These are phyloP conservation scores for Haplosporangium sp. DNA, from an alignment of 371 early-diverging fungal species.

Conservation along the genomic window DNA sequence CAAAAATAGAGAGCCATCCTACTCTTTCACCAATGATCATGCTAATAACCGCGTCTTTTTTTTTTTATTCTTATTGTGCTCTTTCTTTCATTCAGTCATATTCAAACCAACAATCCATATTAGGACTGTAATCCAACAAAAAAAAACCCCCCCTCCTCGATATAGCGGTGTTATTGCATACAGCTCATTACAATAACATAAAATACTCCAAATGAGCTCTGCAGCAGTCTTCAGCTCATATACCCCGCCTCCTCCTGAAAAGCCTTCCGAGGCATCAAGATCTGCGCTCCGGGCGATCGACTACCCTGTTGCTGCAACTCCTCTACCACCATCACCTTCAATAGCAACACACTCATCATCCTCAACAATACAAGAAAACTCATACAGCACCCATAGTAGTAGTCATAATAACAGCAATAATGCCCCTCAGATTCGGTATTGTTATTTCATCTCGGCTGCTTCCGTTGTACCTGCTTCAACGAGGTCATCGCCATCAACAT, in stretches of 20 bases:
- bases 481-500: conserved; percentile 21
- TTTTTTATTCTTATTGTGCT: too few relatives aligned
- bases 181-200: neutral
- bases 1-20: too few relatives aligned
- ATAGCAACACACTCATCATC: neutral
- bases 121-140: conserved; percentile 3
- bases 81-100: too few relatives aligned
- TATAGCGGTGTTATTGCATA: neutral
- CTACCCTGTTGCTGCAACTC: conserved; percentile 35
- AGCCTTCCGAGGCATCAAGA: conserved; percentile 18
- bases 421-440: conserved; percentile 47
- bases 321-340: conserved; percentile 37
- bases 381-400: too few relatives aligned
- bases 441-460: conserved; percentile 51
- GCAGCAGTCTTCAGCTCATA: conserved; percentile 28
- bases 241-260: conserved; percentile 46
- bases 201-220: conserved; percentile 18
- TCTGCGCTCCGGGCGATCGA: conserved; percentile 24
- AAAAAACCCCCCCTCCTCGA: neutral
- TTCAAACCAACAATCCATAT: too few relatives aligned
- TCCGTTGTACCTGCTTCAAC: conserved; percentile 18
- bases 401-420: too few relatives aligned
- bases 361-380: neutral
- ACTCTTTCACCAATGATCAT: too few relatives aligned
- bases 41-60: too few relatives aligned